Evolutionary conservation across 805 yeast genomes (phyloP).

Genomic region (Lipomyces japonicus): DNA sequence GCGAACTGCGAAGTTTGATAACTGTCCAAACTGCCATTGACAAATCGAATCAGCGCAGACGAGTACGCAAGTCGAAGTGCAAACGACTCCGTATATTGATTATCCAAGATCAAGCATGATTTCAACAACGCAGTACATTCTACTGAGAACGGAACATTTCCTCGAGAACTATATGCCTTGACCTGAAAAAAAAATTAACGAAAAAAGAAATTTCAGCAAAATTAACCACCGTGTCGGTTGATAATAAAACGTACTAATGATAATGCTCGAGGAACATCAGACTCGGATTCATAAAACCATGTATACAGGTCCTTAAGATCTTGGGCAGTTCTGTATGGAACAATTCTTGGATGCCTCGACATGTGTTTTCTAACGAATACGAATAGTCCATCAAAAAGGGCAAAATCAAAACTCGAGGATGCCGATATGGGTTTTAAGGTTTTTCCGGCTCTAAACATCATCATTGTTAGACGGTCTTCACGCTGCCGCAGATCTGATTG

Average conservation of each 20-base stretch:
- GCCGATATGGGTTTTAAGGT: too few relatives aligned
- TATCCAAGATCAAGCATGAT: slow-evolving; percentile 48
- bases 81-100: slow-evolving; percentile 35
- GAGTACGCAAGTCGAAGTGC: slow-evolving; percentile 51
- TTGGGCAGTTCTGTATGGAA: slow-evolving; percentile 15
- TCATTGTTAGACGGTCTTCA: too few relatives aligned
- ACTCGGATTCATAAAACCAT: slow-evolving; percentile 13
- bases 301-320: slow-evolving; percentile 13
- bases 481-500: too few relatives aligned
- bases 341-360: slow-evolving; percentile 16
- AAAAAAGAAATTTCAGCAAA: not conserved
- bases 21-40: slow-evolving; percentile 87
- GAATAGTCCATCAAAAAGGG: too few relatives aligned
- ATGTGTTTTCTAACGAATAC: too few relatives aligned
- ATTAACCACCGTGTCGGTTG: too few relatives aligned
- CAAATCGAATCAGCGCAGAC: slow-evolving; percentile 51
- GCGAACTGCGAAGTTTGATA: slow-evolving; percentile 76
- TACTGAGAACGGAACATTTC: slow-evolving; percentile 66
- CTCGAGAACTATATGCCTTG: slow-evolving; percentile 54
- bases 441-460: too few relatives aligned
- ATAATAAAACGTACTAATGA: slow-evolving; percentile 11
- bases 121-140: slow-evolving; percentile 61
- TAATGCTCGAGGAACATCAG: slow-evolving; percentile 7
- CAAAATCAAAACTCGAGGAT: too few relatives aligned
- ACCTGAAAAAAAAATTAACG: slow-evolving; percentile 4